phyloP scores from a whole-genome alignment of 768 basidiomycete genomes.

The Myochromella boudieri region DNA sequence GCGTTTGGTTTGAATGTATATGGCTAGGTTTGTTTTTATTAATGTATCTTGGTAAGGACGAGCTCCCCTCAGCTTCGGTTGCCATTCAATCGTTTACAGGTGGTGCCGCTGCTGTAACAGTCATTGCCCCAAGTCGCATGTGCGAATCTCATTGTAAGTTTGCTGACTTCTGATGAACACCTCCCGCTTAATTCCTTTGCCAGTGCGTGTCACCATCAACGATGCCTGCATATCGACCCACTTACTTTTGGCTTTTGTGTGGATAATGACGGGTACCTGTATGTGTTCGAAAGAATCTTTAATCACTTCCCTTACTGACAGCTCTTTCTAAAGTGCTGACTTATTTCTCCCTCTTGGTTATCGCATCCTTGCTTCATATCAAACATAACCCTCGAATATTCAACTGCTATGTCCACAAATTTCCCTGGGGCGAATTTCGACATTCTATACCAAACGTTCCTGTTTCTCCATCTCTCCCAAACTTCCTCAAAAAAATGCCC shows the following conservation, averaged over 20 bases:
- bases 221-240: slow-evolving; percentile 51
- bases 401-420: slow-evolving; percentile 47
- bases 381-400: slow-evolving; percentile 51
- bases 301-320: neutral
- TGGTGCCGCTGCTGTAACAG: slow-evolving; percentile 50
- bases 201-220: neutral
- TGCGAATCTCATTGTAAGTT: slow-evolving; percentile 35
- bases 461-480: slow-evolving; percentile 25
- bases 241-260: slow-evolving; percentile 57
- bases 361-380: slow-evolving; percentile 41
- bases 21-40: slow-evolving; percentile 62
- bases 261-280: slow-evolving; percentile 35
- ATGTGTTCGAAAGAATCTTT: slow-evolving; percentile 19
- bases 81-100: slow-evolving; percentile 29
- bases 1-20: slow-evolving; percentile 70
- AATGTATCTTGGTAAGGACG: slow-evolving; percentile 55
- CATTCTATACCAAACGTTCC: slow-evolving; percentile 17
- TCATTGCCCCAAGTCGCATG: slow-evolving; percentile 30
- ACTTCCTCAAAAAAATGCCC: slow-evolving; percentile 36
- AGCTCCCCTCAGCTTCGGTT: slow-evolving; percentile 16
- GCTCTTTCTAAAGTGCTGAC: slow-evolving; percentile 43
- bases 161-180: no score
- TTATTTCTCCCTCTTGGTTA: slow-evolving; percentile 53
- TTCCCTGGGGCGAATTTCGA: slow-evolving; percentile 32
- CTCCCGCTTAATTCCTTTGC: neutral